Base-by-base conservation (phyloP, 305 asterid genomes). In the Lippia alba region DNA sequence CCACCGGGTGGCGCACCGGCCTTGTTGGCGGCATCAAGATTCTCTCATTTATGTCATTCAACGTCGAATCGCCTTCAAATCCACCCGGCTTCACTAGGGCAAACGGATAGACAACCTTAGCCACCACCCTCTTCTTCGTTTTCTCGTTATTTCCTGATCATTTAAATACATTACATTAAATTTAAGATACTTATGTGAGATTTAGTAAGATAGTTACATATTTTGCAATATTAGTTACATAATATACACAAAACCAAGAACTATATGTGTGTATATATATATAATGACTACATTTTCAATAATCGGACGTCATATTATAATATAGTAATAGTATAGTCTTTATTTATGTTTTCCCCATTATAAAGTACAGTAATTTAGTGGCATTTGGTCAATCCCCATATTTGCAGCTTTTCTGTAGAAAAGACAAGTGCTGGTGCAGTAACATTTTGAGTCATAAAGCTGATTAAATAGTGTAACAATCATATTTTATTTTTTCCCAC, bases 81-180 rank as follows among this genome's bases (percentile, higher is more conserved):
- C 96, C 97, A 53, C 97, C 96, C 0, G 97, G 97, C 82, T 91
- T 94, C 82, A 94, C 94, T 59, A 94, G 58, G 10, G 90, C 89
- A 76, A 94, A 94, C 16, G 99, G 97, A 74, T 86, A 91, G 78
- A 86, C 95, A 69, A 91, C 85, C 76, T 84, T 87, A 4, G 80
- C 75, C 57, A 66, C 2, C 48, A 64, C 44, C 64, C 75, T 83
- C 78, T 79, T 87, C 79, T 79, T 85, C 44, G 71, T 81, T 59
- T 80, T 82, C 16, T 75, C 76, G 1, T 49, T 53, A 1, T 9
- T 69, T 34, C 84, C 92, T 80, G 75, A 8, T 4, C 41, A 36
- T 36, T 1, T 36, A 70, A 19, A 73, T 34, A n/a, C 5, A 6
- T 11, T 16, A 2, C 34, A 0, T 2, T 2, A n/a, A 56, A 20